These are phyloP conservation scores for Rhizophora apiculata DNA, from an alignment of 345 rosid genomes.

Conservation along the genomic window DNA sequence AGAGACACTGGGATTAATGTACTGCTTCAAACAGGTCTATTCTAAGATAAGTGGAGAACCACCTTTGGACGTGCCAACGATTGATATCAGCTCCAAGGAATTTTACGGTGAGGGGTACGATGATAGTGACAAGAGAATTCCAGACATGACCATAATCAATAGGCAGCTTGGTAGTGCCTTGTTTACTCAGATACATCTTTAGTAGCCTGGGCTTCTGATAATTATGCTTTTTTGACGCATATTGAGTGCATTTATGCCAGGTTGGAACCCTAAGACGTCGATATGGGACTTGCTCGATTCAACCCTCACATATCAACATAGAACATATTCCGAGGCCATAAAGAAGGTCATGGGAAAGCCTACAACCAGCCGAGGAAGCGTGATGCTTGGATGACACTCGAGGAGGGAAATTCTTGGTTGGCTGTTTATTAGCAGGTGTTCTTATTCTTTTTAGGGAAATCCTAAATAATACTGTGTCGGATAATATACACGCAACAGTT, in stretches of 20 bases:
- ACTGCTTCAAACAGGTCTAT: conserved; percentile 51
- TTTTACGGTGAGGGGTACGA: conserved; percentile 94
- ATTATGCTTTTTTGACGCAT: not conserved
- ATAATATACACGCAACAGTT: conserved; percentile 16
- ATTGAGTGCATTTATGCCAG: conserved; percentile 28
- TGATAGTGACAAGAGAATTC: conserved; percentile 96
- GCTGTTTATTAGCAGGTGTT: conserved; percentile 22
- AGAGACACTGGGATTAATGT: not conserved
- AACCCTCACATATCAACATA: conserved; percentile 90
- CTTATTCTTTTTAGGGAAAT: conserved; percentile 24
- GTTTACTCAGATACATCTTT: not conserved
- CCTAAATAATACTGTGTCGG: conserved; percentile 22
- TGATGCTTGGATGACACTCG: not conserved
- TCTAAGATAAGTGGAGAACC: conserved; percentile 72
- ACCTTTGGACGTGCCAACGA: conserved; percentile 59
- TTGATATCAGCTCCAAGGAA: conserved; percentile 87
- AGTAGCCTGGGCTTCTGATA: not conserved
- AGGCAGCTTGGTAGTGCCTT: conserved; percentile 66
- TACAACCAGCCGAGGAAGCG: conserved; percentile 18
- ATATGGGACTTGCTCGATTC: conserved; percentile 94
- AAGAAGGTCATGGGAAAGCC: conserved; percentile 70
- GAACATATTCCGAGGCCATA: conserved; percentile 86
- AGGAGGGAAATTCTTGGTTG: not conserved
- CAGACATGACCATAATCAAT: conserved; percentile 97
- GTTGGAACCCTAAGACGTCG: conserved; percentile 96